These are phyloP conservation scores for Diplodia seriata DNA, from an alignment of 2,329 filamentous ascomycete species.

Conservation along the genomic window DNA sequence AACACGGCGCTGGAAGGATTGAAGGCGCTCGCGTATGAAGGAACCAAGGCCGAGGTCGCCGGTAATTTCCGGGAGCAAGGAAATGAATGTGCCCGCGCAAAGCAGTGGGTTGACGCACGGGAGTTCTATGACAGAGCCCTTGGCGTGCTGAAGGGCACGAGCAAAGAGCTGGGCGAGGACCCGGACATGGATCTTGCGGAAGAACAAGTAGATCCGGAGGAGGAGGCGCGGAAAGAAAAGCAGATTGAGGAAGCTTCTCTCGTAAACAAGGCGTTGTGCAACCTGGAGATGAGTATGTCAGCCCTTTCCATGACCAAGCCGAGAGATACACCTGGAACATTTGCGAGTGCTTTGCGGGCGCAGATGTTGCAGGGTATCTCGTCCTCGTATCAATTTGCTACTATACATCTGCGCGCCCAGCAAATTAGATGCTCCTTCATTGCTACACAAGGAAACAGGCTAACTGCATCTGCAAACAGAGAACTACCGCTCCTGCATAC, in stretches of 20 bases:
- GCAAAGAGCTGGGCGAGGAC: conserved; percentile 53
- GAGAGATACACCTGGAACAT: too few relatives aligned
- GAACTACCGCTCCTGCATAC: conserved; percentile 86
- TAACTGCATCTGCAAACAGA: conserved; percentile 50
- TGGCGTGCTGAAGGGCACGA: conserved; percentile 66
- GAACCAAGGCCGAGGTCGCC: conserved; percentile 82
- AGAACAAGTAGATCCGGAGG: conserved; percentile 60
- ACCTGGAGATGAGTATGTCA: conserved; percentile 75
- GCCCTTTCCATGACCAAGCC: neutral
- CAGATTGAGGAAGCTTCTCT: conserved; percentile 76
- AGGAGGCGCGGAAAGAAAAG: conserved; percentile 66
- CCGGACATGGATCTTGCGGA: conserved; percentile 54
- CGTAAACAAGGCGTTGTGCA: conserved; percentile 87
- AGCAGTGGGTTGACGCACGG: conserved; percentile 79
- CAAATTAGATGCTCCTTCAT: neutral
- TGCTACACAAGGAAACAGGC: neutral
- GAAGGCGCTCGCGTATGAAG: conserved; percentile 90
- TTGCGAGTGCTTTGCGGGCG: too few relatives aligned
- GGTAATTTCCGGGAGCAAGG: conserved; percentile 88
- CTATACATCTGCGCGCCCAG: too few relatives aligned
- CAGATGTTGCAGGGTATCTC: too few relatives aligned
- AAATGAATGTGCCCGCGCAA: conserved; percentile 81
- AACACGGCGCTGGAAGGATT: conserved; percentile 87
- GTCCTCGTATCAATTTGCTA: neutral
- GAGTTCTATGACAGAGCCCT: conserved; percentile 94